phyloP scores from a whole-genome alignment of 371 early-diverging fungal species.

The Nematocida displodere region DNA sequence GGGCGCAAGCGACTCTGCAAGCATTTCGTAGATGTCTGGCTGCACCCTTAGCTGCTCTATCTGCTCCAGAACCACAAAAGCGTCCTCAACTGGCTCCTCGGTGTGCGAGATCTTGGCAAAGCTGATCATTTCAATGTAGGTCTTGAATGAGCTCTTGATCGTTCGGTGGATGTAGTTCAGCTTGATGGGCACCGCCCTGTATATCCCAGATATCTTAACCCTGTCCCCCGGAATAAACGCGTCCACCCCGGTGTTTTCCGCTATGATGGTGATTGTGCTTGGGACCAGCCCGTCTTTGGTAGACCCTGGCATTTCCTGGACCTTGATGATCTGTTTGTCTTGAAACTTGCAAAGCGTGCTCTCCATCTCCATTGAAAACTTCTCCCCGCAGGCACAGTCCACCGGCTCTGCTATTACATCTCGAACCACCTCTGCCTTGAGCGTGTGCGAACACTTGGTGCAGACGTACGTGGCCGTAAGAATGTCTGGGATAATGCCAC shows the following conservation, averaged over 20 bases:
- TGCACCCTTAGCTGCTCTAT: conserved; percentile 60
- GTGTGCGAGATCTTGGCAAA: conserved; percentile 72
- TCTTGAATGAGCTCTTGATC: conserved; percentile 84
- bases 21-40: conserved; percentile 54
- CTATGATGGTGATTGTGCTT: conserved; percentile 80
- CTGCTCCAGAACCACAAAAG: conserved; percentile 68
- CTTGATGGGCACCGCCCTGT: conserved; percentile 86
- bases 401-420: conserved; percentile 84
- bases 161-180: conserved; percentile 80
- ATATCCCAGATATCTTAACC: conserved; percentile 86
- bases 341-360: conserved; percentile 84
- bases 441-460: conserved; percentile 65
- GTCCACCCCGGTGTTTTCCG: conserved; percentile 89
- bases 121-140: conserved; percentile 78
- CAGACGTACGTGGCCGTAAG: conserved; percentile 61
- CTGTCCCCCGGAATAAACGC: conserved; percentile 89
- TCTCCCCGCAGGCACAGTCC: conserved; percentile 70
- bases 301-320: conserved; percentile 95
- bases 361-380: conserved; percentile 67
- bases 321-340: conserved; percentile 85
- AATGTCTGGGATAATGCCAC: conserved; percentile 82
- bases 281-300: conserved; percentile 98
- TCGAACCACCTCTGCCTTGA: conserved; percentile 76
- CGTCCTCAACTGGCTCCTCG: conserved; percentile 60
- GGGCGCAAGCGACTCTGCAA: conserved; percentile 72